phyloP scores from a whole-genome alignment of 306 rosid species.

The Malus fusca region DNA sequence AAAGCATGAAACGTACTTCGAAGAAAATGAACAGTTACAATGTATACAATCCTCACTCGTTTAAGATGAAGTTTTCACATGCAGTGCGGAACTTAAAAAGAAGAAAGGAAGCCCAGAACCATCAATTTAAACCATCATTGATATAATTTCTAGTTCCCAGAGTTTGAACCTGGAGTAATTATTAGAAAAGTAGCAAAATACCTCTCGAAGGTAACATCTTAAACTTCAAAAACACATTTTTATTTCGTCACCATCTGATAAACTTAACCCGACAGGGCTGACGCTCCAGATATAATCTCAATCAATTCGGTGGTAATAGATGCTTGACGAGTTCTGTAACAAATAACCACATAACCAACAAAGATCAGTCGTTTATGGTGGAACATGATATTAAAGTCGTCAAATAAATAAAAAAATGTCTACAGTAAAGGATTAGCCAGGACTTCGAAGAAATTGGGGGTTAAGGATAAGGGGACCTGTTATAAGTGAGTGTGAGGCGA shows the following conservation, averaged over 20 bases:
- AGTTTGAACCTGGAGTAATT: conserved; percentile 33
- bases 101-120: conserved; percentile 20
- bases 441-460: not conserved
- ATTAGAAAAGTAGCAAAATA: conserved; percentile 30
- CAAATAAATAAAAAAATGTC: not conserved
- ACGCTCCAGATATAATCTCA: conserved; percentile 97
- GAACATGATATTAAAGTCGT: not conserved
- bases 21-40: not conserved
- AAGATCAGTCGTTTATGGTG: conserved; percentile 18
- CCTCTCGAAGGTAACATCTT: conserved; percentile 28
- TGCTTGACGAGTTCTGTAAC: conserved; percentile 94
- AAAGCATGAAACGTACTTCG: not conserved
- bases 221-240: conserved; percentile 33
- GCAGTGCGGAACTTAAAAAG: not conserved
- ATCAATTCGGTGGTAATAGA: conserved; percentile 95
- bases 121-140: conserved; percentile 18
- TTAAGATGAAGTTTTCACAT: not conserved
- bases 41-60: conserved; percentile 10
- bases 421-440: not conserved
- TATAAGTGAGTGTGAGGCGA: conserved; percentile 92
- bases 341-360: conserved; percentile 14
- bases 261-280: conserved; percentile 67
- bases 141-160: conserved; percentile 28
- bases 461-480: conserved; percentile 49
- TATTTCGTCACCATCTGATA: conserved; percentile 35